Evolutionary conservation across 176 grass and related monocot species (phyloP), one percentile per base, ranked within the genome.

Genomic region (Chrysopogon serrulatus): DNA sequence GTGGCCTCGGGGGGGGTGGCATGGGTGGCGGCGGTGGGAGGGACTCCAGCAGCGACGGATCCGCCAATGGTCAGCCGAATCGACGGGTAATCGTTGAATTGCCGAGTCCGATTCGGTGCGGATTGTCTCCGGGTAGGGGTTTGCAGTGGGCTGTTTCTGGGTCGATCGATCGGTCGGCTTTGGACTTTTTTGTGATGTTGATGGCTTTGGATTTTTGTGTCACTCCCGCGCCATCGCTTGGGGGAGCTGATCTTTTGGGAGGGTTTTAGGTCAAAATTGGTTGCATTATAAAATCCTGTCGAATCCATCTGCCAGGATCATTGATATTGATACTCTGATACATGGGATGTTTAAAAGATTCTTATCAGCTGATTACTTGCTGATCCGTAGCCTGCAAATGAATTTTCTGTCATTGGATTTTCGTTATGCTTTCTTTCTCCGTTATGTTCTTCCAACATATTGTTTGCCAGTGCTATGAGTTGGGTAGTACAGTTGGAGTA

Each of bases 11-110:
- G 27, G 87, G 71, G 26, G 82, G 51, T 13, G 61, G 40, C 41
- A 68, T 80, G 63, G 14, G 63, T 35, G 88, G 84, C 14, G 68
- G 74, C 41, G 89, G 15, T 2, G 84, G 80, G 0, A 90, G 68
- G 61, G 95, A 95, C 84, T 98, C 87, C 35, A 88, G 92, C 83
- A 95, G 92, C 83, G 91, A 95, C 69, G 92, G 92, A 89, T 94
- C 92, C 49, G 23, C 42, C 21, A 89, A 66, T 73, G 90, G 84
- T 71, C 92, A 85, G 87, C 89, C 71, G 67, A 94, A 89, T 79
- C 85, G 85, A 74, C 79, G 84, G 82, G 92, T 94, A 90, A 79
- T 66, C 13, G 9, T 65, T 47, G 24, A 71, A 80, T 87, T 53
- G 78, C 44, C 34, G 32, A 26, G 73, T 45, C 10, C 27, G 37